Evolutionary conservation across 1,139 yeast species (phyloP).

Genomic region (Yamadazyma atmosphaerica): DNA sequence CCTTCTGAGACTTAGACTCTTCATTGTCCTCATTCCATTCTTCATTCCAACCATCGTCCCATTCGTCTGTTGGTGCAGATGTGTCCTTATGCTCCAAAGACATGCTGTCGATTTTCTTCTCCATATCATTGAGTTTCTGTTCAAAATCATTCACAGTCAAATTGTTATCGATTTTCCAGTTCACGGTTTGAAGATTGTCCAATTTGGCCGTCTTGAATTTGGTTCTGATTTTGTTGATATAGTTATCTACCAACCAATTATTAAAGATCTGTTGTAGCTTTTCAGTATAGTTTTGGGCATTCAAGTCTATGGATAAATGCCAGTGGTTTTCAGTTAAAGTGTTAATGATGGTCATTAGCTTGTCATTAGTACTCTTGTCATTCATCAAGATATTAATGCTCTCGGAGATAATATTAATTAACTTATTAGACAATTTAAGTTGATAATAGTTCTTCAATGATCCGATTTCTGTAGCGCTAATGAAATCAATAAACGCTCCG

Average conservation of each 20-base stretch:
- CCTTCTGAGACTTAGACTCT: too few species aligned
- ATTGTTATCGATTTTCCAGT: slow-evolving; percentile 12
- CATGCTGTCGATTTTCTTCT: slow-evolving; percentile 17
- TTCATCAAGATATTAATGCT: slow-evolving; percentile 26
- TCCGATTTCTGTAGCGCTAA: slow-evolving; percentile 25
- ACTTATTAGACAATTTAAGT: slow-evolving; percentile 30
- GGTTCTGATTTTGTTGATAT: slow-evolving; percentile 24
- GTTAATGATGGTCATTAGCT: slow-evolving; percentile 24
- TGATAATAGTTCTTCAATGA: slow-evolving; percentile 27
- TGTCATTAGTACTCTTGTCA: slow-evolving; percentile 12
- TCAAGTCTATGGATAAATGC: slow-evolving; percentile 24
- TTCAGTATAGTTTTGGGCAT: slow-evolving; percentile 15
- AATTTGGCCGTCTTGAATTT: slow-evolving; percentile 17
- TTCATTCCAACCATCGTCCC: slow-evolving; percentile 27
- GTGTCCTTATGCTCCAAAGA: slow-evolving; percentile 11
- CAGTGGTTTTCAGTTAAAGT: slow-evolving; percentile 26
- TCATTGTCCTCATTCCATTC: slow-evolving; percentile 21
- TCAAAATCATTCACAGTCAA: slow-evolving; percentile 12
- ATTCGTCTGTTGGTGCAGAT: slow-evolving; percentile 13
- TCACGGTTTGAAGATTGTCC: slow-evolving; percentile 12
- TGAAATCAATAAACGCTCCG: slow-evolving; percentile 28
- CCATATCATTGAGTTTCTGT: slow-evolving; percentile 13
- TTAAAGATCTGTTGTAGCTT: slow-evolving; percentile 28
- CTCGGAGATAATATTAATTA: slow-evolving; percentile 31
- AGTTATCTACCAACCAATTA: slow-evolving; percentile 32